Evolutionary conservation across 2,329 filamentous ascomycete species (phyloP).

Genomic region (Beauveria brongniartii): DNA sequence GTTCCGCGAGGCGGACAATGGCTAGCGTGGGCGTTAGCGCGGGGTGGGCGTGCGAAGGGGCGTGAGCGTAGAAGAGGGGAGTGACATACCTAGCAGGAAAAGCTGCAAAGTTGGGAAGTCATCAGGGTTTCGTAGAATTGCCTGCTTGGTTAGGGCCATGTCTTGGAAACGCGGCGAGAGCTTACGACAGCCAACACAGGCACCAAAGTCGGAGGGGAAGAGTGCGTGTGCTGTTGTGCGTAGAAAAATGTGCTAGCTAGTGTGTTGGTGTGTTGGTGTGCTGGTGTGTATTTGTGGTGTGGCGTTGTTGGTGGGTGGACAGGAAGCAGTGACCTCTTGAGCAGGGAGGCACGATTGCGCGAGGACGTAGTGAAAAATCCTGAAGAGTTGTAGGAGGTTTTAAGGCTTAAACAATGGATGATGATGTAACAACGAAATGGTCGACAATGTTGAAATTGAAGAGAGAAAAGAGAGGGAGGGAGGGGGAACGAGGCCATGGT

Average conservation of each 20-base stretch:
- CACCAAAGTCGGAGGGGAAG: slow-evolving; percentile 17
- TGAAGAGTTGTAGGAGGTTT: neutral
- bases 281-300: neutral
- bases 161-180: slow-evolving; percentile 30
- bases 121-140: slow-evolving; percentile 52
- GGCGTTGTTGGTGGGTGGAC: neutral
- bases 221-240: slow-evolving; percentile 18
- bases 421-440: neutral
- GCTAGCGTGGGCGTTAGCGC: slow-evolving; percentile 40
- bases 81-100: slow-evolving; percentile 65
- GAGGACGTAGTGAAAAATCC: neutral
- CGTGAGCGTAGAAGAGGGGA: neutral
- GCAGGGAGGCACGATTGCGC: neutral
- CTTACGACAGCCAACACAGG: slow-evolving; percentile 38
- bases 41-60: neutral
- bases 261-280: neutral
- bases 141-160: slow-evolving; percentile 46
- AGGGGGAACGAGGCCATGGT: slow-evolving; percentile 10
- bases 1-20: slow-evolving; percentile 86
- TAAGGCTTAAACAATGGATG: neutral
- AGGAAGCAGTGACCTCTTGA: neutral
- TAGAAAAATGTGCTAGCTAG: slow-evolving; percentile 2
- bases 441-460: slow-evolving; percentile 5
- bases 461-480: slow-evolving; percentile 11
- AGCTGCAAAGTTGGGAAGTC: slow-evolving; percentile 77